phyloP scores from a whole-genome alignment of 2,329 filamentous ascomycete species.

The Cladosporium velox region DNA sequence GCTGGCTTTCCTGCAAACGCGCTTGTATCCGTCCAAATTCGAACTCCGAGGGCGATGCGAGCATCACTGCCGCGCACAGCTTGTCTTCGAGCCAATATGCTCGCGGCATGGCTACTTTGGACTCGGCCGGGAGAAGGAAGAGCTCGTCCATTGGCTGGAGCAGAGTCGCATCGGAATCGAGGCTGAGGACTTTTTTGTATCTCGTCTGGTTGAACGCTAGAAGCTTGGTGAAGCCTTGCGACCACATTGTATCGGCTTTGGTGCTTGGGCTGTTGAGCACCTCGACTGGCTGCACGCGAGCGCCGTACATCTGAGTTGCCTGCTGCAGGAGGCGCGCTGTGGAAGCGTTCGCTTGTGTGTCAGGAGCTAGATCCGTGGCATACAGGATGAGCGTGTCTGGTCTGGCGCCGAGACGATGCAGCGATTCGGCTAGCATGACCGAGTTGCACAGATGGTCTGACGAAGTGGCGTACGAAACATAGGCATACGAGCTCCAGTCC shows the following conservation, averaged over 20 bases:
- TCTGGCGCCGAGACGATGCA: conserved; percentile 45
- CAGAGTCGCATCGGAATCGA: conserved; percentile 66
- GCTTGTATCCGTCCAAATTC: conserved; percentile 23
- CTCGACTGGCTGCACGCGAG: background rate
- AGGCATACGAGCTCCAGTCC: conserved; percentile 45
- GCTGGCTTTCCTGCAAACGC: conserved; percentile 11
- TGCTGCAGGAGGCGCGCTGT: conserved; percentile 3
- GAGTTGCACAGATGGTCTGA: conserved; percentile 48
- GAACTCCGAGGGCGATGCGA: conserved; percentile 26
- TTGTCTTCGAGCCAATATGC: conserved; percentile 67
- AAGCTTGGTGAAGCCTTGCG: conserved; percentile 67
- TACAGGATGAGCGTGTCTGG: conserved; percentile 51
- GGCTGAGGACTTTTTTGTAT: conserved; percentile 59
- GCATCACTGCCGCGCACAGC: conserved; percentile 24
- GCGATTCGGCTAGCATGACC: conserved; percentile 48
- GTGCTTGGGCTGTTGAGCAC: background rate
- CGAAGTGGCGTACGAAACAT: conserved; percentile 49
- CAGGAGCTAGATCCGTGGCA: conserved; percentile 30
- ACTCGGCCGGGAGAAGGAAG: conserved; percentile 62
- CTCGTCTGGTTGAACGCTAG: conserved; percentile 68
- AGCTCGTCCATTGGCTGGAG: conserved; percentile 68
- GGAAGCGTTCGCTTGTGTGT: conserved; percentile 30
- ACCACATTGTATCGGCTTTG: conserved; percentile 52
- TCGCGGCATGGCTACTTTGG: conserved; percentile 63
- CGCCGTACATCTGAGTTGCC: conserved; percentile 2